Percentiles rank a stretch among this genome's conserved stretches.
Evolutionary conservation across 257 asterid genomes (phyloP).

Genomic region (Solanum gracilifrons): DNA sequence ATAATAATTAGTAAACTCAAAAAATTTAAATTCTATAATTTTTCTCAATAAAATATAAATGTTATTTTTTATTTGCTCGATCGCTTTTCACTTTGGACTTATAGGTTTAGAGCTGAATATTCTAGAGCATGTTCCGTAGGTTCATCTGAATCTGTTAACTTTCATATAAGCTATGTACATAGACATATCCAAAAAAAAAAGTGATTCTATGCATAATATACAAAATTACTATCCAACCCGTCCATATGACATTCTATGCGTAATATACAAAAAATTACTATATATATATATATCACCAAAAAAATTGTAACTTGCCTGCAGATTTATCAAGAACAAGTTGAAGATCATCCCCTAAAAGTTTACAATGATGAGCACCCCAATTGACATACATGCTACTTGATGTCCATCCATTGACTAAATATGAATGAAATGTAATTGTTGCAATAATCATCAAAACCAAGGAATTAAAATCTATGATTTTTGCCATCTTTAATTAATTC

Average conservation of each 20-base stretch:
- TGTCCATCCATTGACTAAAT: not conserved
- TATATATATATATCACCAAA: not conserved
- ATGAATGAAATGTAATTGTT: not conserved
- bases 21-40: no score
- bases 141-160: no score
- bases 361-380: not conserved
- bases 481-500: not conserved
- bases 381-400: constrained; percentile 1
- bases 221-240: no score
- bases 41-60: no score
- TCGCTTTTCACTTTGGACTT: no score
- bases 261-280: not conserved
- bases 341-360: not conserved
- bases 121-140: no score
- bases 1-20: not conserved
- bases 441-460: not conserved
- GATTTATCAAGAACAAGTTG: not conserved
- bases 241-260: no score
- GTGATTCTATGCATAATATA: no score
- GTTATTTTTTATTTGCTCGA: no score
- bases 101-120: no score
- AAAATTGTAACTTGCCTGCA: not conserved
- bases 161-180: no score
- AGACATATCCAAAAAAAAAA: no score
- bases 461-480: not conserved